A percentile compares a stretch with the other conserved stretches of the same genome.
Evolutionary conservation across 164 flowering plant species (phyloP).

Genomic region (Tinospora cordifolia): DNA sequence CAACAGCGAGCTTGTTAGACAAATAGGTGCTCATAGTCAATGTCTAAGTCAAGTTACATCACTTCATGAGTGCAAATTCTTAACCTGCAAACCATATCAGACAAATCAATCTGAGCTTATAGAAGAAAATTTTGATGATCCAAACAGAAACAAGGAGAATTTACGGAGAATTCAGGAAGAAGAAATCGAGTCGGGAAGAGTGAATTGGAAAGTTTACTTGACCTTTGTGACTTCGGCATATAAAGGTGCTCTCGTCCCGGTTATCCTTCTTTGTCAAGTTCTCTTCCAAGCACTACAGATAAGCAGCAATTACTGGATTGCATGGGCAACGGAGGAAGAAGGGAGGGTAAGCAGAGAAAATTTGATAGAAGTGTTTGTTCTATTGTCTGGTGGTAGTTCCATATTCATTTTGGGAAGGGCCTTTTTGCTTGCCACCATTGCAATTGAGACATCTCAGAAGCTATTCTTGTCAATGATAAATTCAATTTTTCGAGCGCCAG

Average conservation of each 20-base stretch:
- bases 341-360: conserved; percentile 32
- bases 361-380: conserved; percentile 43
- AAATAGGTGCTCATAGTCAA: conserved; percentile 50
- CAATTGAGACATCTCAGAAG: conserved; percentile 60
- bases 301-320: conserved; percentile 83
- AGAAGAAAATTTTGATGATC: conserved; percentile 30
- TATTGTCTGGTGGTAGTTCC: conserved; percentile 72
- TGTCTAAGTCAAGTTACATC: conserved; percentile 48
- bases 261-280: conserved; percentile 63
- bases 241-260: conserved; percentile 75
- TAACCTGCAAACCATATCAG: conserved; percentile 12
- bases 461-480: conserved; percentile 57
- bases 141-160: conserved; percentile 7
- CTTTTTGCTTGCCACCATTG: conserved; percentile 55
- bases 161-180: conserved; percentile 32
- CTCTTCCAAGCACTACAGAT: conserved; percentile 73
- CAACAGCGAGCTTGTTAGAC: conserved; percentile 50
- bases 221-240: conserved; percentile 60
- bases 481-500: conserved; percentile 65
- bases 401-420: conserved; percentile 73
- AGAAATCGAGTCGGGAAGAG: conserved; percentile 57
- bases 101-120: conserved; percentile 28
- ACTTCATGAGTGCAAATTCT: conserved; percentile 15
- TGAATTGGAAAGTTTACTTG: conserved; percentile 64
- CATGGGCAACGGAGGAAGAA: conserved; percentile 69